Evolutionary conservation across 768 basidiomycete species (phyloP), one percentile per base, ranked within the genome.

Genomic region (Suillus alpinus): DNA sequence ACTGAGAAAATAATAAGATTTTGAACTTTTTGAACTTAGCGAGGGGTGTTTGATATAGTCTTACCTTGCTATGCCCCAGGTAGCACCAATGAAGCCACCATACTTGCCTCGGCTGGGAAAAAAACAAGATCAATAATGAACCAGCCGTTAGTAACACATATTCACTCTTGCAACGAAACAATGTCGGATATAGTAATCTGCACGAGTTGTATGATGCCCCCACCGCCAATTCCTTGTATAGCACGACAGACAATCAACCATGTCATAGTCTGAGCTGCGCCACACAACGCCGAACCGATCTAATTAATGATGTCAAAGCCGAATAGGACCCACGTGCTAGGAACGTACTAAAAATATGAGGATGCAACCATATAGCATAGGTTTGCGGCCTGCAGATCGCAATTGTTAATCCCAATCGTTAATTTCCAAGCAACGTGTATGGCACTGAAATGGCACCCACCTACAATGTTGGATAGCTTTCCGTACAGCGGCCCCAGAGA

Each of bases 401-500:
- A 34, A 4, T 29, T 20, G 10, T 59, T 26, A 59, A 31, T 37
- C 10, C 39, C 10, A 36, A 5, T 29, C 23, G 8, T 60, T 31
- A 59, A 36, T 41, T 13, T 62, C 23, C 41, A 31, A 59, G 49
- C n/a, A 4, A 20, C 29, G 47, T 31, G 18, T 43, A 7, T 52
- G 46, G 29, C 4, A 31, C 12, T 64, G 20, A 47, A 47, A 18
- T 23, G 12, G 62, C 46, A 53, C 59, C 40, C 23, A 67, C 78
- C 79, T 31, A 76, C 18, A 13, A 82, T 74, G 51, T 80, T 71
- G 2, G 80, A 78, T 0, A 80, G 57, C 62, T 83, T 83, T 10
- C 80, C 83, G 55, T 84, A 84, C 9, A 80, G 23, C 0, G 81
- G 80, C 2, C 76, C 72, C 16, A 81, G 66, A 2, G 78, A 65